Evolutionary conservation across 2,329 filamentous ascomycete genomes (phyloP), one percentile per base, ranked within the genome.

Genomic region (Phaeosphaeriaceae sp.): DNA sequence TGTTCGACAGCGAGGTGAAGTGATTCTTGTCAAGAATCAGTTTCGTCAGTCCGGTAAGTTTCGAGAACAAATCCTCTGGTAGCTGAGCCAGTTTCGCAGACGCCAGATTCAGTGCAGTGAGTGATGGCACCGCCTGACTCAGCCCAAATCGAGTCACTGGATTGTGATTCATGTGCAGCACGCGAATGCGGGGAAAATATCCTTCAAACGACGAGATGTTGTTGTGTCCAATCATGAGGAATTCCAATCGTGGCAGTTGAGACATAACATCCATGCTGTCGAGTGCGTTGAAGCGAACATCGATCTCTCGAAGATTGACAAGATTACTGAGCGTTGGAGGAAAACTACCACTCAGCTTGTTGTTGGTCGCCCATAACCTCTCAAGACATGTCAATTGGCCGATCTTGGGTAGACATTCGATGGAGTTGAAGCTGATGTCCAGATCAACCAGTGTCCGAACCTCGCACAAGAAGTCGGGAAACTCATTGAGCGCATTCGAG

Each of bases 391-490:
- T 87, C 57, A 99, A 80, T 54, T 88, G 87, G 7, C 93, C 92
- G 64, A 99, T 91, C 62, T 89, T 88, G 0, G 93, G 93, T 7
- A 99, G 81, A 53, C 82, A 86, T 11, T 86, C 86, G 61, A 99
- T 97, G 42, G 89, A 87, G 74, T 99, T 99, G 85, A 99, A 99
- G 75, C 94, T 98, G 73, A 99, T 88, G 71, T 99, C 95, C 42
- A 99, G 86, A 73, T 99, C 94, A 13, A 97, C 91, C 47, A 99
- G 80, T 45, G 90, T 93, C 64, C 88, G 88, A 20, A 99, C 81
- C 22, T 92, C 85, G 76, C 92, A 94, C 21, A 99, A 82, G 68
- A 96, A 96, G 21, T 89, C 83, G 0, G 95, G 95, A 62, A 99
- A 96, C 42, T 86, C 86, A 56, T 90, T 89, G 54, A 99, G 84